Evolutionary conservation across 768 basidiomycete species (phyloP), one percentile per base, ranked within the genome.

Genomic region (Boletus eberwhitei): DNA sequence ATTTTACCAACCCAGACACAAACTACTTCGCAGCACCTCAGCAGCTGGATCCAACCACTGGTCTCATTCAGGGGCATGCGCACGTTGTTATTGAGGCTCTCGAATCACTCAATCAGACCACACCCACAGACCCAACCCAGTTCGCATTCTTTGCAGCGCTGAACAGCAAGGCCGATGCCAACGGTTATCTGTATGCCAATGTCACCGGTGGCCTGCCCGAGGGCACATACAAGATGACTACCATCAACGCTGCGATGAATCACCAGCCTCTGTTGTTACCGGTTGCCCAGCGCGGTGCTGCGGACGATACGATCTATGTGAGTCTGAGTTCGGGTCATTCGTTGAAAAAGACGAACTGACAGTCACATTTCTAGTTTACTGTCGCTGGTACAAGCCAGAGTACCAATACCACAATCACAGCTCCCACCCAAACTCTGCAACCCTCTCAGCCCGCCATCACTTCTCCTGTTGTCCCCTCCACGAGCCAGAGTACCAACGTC

Each of bases 121-220:
- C 66, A 1, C 75, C 80, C 2, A 75, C 74, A 14, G 68, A 86
- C 66, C 77, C 82, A 16, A 73, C 62, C 26, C 66, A 72, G 31
- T 87, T 87, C 53, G 77, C 77, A 12, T 86, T 81, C 70, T 87
- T 87, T 77, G 77, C 74, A 64, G 77, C 75, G 37, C 55, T 86
- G 60, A 84, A 81, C 64, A 62, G 54, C 11, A 61, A 58, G 53
- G 73, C 74, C 1, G 75, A 81, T 14, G 69, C 68, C 34, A 68
- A 61, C 50, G 85, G 84, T 4, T 40, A 75, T 11, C 71, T 85
- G 6, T 68, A 75, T 37, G 73, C 77, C 19, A 72, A 70, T 22
- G 79, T 87, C 53, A 71, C 74, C 1, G 77, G 72, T 29, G 86
- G 86, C 44, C 74, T 87, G 8, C 75, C 77, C 11, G 74, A 72